Evolutionary conservation across 2,329 filamentous ascomycete species (phyloP), one percentile per base, ranked within the genome.

Genomic region (Trichoderma sp.): DNA sequence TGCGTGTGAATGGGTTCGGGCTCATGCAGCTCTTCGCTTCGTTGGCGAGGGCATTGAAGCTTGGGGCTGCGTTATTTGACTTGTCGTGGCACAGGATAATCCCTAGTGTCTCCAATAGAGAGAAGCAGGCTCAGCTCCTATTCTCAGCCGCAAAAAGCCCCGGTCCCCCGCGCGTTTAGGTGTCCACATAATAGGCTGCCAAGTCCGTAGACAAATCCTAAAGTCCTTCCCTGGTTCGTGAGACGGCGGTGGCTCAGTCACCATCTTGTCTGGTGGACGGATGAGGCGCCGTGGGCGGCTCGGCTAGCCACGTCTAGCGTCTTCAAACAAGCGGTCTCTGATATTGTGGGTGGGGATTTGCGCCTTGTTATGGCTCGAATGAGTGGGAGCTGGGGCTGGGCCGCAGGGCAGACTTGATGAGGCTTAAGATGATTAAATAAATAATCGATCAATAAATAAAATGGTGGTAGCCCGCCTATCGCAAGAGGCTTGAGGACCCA

Each of bases 111-210:
- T 60, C 66, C 66, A 69, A 53, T 62, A 70, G 15, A 61, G 57
- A 61, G n/a, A 18, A 28, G 53, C 53, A 58, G 67, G 70, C 70
- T 71, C 70, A 71, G 70, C 70, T 71, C 56, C 26, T 39, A 24
- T 70, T 70, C 39, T 43, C 71, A 72, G 71, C 71, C 71, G 71
- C 65, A 72, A 72, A 34, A 61, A 62, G 57, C 64, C 58, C 58
- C 39, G 56, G 53, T 28, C 28, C 63, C 71, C 56, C 65, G 65
- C 65, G 71, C 64, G 68, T 64, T 9, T 56, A 64, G 28, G 28
- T 34, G 66, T 26, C 60, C 70, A 68, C 70, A 57, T 53, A 51
- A 71, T 68, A 64, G 58, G 67, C 67, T 63, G 67, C 67, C 47
- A 43, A 71, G 30, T 47, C 43, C 43, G 18, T 30, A 34, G 57